Conservation (phyloP, 139 green algal genomes). For the Chlamydomonas sphaeroides region DNA sequence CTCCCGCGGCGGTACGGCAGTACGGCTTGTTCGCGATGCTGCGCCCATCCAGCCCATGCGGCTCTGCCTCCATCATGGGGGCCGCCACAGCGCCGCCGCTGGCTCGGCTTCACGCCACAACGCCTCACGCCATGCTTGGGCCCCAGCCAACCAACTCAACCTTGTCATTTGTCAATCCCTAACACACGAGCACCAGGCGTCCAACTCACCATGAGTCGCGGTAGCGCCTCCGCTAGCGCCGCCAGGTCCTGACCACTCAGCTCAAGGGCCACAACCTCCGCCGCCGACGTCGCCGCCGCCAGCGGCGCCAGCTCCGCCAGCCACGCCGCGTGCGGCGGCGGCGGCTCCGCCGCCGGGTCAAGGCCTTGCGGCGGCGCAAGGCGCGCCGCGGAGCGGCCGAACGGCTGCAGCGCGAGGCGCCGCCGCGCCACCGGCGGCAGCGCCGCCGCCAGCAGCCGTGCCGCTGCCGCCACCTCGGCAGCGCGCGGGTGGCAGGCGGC, state of each 20-base stretch:
- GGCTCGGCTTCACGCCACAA: no score
- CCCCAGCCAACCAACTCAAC: not conserved
- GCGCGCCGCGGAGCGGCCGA: not conserved
- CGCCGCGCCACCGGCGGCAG: not conserved
- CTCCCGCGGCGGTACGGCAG: no score
- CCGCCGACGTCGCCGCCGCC: not conserved
- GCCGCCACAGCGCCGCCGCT: no score
- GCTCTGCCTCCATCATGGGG: no score
- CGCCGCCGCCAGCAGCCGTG: not conserved
- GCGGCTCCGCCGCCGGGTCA: not conserved
- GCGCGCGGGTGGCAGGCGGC: no score
- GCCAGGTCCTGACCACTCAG: not conserved
- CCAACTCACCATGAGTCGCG: not conserved
- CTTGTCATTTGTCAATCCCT: not conserved
- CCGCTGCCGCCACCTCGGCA: constrained; percentile 8
- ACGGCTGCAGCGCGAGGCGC: constrained; percentile 18
- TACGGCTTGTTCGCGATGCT: no score
- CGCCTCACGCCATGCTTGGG: no score
- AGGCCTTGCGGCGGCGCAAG: constrained; percentile 3
- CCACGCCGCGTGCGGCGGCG: constrained; percentile 22
- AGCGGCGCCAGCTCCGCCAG: constrained; percentile 21
- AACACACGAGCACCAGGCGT: not conserved
- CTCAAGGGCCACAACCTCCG: not conserved
- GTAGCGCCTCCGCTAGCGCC: not conserved
- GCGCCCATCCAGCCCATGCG: no score